These are phyloP conservation scores for Ceratocystis huliohia DNA, from an alignment of 2,329 filamentous ascomycete genomes.

Conservation along the genomic window DNA sequence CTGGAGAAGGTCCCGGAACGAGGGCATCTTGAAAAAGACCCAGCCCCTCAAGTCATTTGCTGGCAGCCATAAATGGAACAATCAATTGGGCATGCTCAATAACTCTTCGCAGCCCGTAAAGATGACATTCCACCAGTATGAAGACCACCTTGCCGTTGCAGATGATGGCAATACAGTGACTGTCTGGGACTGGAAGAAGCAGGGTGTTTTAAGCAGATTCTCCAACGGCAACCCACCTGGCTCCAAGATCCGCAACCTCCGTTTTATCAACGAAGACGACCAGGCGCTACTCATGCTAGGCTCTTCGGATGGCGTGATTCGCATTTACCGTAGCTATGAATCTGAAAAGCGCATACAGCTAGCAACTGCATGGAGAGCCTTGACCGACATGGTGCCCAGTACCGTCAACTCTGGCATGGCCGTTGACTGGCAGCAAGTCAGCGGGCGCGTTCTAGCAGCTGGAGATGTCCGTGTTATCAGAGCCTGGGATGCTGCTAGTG, in stretches of 20 bases:
- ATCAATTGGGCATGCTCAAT: conserved; percentile 68
- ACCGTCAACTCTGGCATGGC: conserved; percentile 92
- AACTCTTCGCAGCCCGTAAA: conserved; percentile 82
- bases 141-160: conserved; percentile 85
- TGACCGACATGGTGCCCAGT: conserved; percentile 87
- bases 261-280: conserved; percentile 97
- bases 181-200: conserved; percentile 86
- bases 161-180: conserved; percentile 85
- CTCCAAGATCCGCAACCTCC: conserved; percentile 85
- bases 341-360: conserved; percentile 63
- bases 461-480: conserved; percentile 91
- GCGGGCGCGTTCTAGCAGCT: conserved; percentile 84
- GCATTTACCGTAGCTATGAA: conserved; percentile 88
- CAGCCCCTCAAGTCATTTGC: conserved; percentile 87
- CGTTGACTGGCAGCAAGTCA: conserved; percentile 98
- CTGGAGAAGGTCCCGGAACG: conserved; percentile 86
- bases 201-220: conserved; percentile 65
- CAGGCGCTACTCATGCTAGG: conserved; percentile 89
- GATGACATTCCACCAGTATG: conserved; percentile 96
- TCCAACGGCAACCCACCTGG: conserved; percentile 88
- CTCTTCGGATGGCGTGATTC: conserved; percentile 86
- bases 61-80: conserved; percentile 75
- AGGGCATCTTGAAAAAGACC: conserved; percentile 80
- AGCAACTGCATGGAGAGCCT: conserved; percentile 77
- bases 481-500: conserved; percentile 89